Conservation (phyloP, 2,329 filamentous ascomycete genomes). For the Diplodia intermedia region DNA sequence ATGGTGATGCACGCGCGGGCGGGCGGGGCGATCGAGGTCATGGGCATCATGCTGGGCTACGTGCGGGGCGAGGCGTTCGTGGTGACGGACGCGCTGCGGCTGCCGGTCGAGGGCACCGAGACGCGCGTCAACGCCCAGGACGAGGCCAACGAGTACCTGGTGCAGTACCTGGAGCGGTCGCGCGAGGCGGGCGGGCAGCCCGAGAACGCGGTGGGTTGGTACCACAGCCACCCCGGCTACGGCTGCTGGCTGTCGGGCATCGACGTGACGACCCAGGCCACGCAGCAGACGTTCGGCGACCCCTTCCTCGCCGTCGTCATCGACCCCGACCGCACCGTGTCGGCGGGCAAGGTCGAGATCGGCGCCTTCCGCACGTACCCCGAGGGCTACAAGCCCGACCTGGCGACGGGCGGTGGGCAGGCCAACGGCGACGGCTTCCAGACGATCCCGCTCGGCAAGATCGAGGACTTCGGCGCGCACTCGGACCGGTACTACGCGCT, state of each 20-base stretch:
- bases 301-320: conserved; percentile 96
- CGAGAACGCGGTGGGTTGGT: conserved; percentile 97
- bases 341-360: conserved; percentile 94
- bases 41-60: conserved; percentile 98
- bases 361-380: conserved; percentile 95
- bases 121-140: conserved; percentile 95
- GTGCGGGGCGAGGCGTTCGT: conserved; percentile 85
- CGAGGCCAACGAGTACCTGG: conserved; percentile 96
- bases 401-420: background rate
- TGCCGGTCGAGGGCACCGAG: conserved; percentile 98
- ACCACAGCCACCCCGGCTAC: conserved; percentile 96
- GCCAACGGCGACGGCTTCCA: conserved; percentile 66
- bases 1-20: conserved; percentile 99
- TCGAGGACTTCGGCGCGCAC: conserved; percentile 94
- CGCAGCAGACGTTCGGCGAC: conserved; percentile 85
- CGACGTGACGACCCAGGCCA: conserved; percentile 85
- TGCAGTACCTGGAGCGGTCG: conserved; percentile 79
- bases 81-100: conserved; percentile 89
- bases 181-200: conserved; percentile 77
- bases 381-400: conserved; percentile 61
- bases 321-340: conserved; percentile 94
- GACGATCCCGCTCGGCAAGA: conserved; percentile 88
- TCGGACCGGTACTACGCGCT: conserved; percentile 88
- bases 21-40: conserved; percentile 89
- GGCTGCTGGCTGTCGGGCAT: conserved; percentile 98